Percentiles rank a stretch among this genome's conserved stretches.
Evolutionary conservation across 2,329 filamentous ascomycete species (phyloP).

Genomic region (Pseudogymnoascus sp.): DNA sequence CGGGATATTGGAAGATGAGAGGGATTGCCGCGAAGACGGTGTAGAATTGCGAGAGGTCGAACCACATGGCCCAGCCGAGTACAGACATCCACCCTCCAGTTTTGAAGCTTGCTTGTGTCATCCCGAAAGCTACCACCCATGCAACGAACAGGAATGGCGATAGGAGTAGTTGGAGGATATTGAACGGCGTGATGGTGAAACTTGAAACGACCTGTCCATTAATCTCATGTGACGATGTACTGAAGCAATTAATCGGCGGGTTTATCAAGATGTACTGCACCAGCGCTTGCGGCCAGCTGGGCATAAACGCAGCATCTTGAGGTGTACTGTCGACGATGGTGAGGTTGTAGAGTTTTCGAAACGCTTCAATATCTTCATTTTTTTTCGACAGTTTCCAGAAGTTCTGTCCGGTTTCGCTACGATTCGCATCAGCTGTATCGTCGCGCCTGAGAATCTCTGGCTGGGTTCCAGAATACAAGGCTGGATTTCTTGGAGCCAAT

Average conservation of each 20-base stretch:
- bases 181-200: background rate
- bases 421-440: background rate
- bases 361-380: background rate
- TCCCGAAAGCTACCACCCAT: background rate
- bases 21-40: background rate
- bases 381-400: background rate
- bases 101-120: background rate
- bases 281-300: background rate
- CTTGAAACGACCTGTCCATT: background rate
- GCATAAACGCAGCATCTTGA: background rate
- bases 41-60: background rate
- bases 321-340: background rate
- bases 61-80: background rate
- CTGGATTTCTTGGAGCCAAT: background rate
- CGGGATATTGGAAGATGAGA: background rate
- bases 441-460: background rate
- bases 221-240: background rate
- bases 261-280: background rate
- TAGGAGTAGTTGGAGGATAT: background rate
- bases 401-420: background rate
- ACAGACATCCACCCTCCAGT: background rate
- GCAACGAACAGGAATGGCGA: background rate
- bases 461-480: background rate
- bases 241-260: background rate
- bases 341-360: background rate